Evolutionary conservation across 2,329 filamentous ascomycete genomes (phyloP), one percentile per base, ranked within the genome.

Genomic region (Colletotrichum godetiae): DNA sequence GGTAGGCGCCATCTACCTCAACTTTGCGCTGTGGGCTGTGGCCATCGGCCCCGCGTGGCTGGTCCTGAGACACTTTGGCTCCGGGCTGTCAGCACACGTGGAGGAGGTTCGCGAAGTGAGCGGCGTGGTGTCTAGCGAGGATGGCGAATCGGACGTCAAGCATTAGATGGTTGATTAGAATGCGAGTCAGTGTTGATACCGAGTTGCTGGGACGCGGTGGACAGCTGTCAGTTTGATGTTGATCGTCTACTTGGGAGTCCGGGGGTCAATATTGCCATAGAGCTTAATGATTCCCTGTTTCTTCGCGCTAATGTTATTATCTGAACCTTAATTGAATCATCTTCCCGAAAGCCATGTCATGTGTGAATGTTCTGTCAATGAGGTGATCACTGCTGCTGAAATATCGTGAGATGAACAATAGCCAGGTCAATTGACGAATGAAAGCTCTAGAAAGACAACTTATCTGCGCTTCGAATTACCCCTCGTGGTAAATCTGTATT

Each of bases 1-100:
- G 62, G 87, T 93, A 3, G 92, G 92, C 3, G 90, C 86, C 19
- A 86, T 93, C 0, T 94, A 94, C 78, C 83, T 94, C 77, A 94
- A 94, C 77, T 93, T 94, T 78, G 88, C 83, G 0, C 83, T 94
- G 0, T 94, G 92, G 92, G 92, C 84, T 0, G 75, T 92, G 0
- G 86, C 92, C 0, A 82, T 94, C 12, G 75, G 87, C 2, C 93
- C 92, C 0, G 92, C 90, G 0, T 95, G 92, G 92, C 76, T 92
- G 19, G 89, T 94, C 0, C 76, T 94, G 10, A 86, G 86, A 52
- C 81, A 90, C 8, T 87, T 92, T 76, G 90, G 90, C 0, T 76
- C 64, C 2, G 65, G 35, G 29, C 22, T 12, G 0, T 19, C 22
- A 15, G n/a, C 27, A 13, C 33, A 37, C 29, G 56, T 31, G 33